phyloP scores from a whole-genome alignment of 441 rosid species.

The Pelargonium australe region DNA sequence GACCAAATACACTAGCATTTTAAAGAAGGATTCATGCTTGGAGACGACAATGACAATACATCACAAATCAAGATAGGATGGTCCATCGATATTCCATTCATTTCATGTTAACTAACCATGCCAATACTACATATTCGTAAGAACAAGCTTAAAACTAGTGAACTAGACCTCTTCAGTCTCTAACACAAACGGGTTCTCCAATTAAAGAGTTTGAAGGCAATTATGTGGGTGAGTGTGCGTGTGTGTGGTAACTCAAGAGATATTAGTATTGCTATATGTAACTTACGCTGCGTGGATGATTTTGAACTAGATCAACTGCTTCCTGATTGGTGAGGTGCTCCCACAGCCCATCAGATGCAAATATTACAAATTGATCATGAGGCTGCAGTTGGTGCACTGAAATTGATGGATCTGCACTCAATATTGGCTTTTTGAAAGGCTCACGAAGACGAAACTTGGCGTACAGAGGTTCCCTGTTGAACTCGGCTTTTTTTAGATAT shows the following conservation, averaged over 20 bases:
- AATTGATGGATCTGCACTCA: slow-evolving; percentile 78
- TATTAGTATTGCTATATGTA: slow-evolving; percentile 10
- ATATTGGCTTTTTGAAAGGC: slow-evolving; percentile 61
- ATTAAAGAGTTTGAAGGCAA: too few species aligned
- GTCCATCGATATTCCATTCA: too few species aligned
- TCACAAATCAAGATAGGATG: too few species aligned
- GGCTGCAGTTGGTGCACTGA: slow-evolving; percentile 58
- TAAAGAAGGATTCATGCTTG: too few species aligned
- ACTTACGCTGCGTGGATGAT: slow-evolving; percentile 60
- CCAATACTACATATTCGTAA: not conserved
- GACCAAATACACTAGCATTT: too few species aligned
- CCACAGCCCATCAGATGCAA: slow-evolving; percentile 98
- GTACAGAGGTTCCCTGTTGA: slow-evolving; percentile 79
- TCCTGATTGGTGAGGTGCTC: slow-evolving; percentile 91
- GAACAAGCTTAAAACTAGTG: not conserved
- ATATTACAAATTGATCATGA: slow-evolving; percentile 65
- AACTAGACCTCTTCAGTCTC: not conserved
- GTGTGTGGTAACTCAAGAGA: not conserved
- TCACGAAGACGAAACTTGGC: slow-evolving; percentile 66
- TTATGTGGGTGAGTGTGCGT: too few species aligned
- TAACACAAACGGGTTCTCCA: too few species aligned
- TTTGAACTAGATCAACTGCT: slow-evolving; percentile 79
- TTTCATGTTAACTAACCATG: too few species aligned
- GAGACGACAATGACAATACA: too few species aligned
- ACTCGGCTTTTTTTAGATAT: slow-evolving; percentile 80